Conservation (phyloP, 1,284 basidiomycete species). For the Amylostereum areolatum region DNA sequence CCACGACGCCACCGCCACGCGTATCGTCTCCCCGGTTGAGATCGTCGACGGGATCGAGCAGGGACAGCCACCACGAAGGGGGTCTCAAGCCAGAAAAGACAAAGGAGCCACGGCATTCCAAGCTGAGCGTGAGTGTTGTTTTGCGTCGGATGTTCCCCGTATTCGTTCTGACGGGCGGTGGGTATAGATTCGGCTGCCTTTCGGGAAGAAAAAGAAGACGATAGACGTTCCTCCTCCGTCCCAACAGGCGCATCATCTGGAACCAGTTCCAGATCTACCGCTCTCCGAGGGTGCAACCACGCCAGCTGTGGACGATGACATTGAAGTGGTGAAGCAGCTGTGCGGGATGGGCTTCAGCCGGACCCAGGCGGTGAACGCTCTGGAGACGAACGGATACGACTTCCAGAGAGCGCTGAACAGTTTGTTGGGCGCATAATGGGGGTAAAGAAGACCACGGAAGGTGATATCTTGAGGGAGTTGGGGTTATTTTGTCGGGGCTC, state of each 20-base stretch:
- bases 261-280: too few relatives aligned
- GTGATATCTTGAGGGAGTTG: too few relatives aligned
- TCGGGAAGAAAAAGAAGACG: conserved; percentile 66
- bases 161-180: conserved; percentile 11
- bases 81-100: conserved; percentile 35
- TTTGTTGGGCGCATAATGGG: conserved; percentile 37
- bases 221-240: conserved; percentile 43
- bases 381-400: conserved; percentile 74
- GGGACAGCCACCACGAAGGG: conserved; percentile 29
- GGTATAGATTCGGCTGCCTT: conserved; percentile 67
- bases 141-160: conserved; percentile 5
- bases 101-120: conserved; percentile 52
- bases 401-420: conserved; percentile 69
- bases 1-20: conserved; percentile 44
- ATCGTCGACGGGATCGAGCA: conserved; percentile 51
- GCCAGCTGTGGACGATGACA: conserved; percentile 66
- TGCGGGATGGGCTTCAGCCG: conserved; percentile 81
- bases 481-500: too few relatives aligned
- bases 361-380: conserved; percentile 66
- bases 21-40: conserved; percentile 51
- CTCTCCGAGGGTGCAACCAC: conserved; percentile 26
- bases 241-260: conserved; percentile 30
- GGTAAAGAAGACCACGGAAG: not conserved
- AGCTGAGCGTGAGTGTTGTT: conserved; percentile 58
- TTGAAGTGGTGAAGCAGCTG: conserved; percentile 71